A percentile compares a stretch with the other conserved stretches of the same genome.
phyloP scores from a whole-genome alignment of 2,329 filamentous ascomycete species.

The Scortechinia acanthostroma region DNA sequence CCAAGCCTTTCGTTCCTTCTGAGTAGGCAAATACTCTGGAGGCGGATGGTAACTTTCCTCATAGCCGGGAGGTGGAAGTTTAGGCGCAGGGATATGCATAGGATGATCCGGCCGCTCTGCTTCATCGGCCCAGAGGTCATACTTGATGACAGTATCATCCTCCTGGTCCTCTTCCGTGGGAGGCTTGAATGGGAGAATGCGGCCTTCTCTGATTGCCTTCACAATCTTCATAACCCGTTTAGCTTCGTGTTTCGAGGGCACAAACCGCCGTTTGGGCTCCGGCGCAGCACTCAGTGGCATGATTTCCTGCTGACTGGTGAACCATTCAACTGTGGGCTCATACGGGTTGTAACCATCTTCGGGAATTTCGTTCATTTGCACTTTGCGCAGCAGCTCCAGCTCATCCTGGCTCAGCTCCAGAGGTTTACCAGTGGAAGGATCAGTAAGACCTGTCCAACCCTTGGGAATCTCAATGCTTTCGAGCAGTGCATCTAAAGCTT shows the following conservation, averaged over 20 bases:
- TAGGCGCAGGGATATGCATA: conserved; percentile 93
- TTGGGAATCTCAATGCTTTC: conserved; percentile 96
- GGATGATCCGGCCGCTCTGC: conserved; percentile 73
- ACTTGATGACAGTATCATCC: conserved; percentile 65
- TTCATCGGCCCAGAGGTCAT: conserved; percentile 94
- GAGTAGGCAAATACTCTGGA: conserved; percentile 82
- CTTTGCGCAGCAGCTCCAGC: conserved; percentile 76
- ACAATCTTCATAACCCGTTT: conserved; percentile 97
- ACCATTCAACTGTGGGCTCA: conserved; percentile 83
- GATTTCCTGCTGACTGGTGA: conserved; percentile 79
- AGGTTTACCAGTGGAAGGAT: conserved; percentile 88
- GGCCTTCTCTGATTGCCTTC: conserved; percentile 85
- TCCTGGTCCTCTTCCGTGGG: conserved; percentile 66
- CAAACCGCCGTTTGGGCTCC: conserved; percentile 88
- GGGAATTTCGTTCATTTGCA: conserved; percentile 82
- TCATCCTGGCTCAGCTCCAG: conserved; percentile 82
- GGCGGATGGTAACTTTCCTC: conserved; percentile 96
- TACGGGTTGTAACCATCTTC: conserved; percentile 90
- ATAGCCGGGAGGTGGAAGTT: conserved; percentile 85
- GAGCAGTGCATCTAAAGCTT: conserved; percentile 84
- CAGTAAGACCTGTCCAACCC: conserved; percentile 93
- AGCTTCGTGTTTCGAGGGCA: conserved; percentile 93
- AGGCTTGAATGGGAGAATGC: conserved; percentile 83
- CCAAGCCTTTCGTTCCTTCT: conserved; percentile 79
- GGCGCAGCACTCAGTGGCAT: conserved; percentile 94